Base-by-base conservation (phyloP, 139 green algal species). In the Volvox africanus region DNA sequence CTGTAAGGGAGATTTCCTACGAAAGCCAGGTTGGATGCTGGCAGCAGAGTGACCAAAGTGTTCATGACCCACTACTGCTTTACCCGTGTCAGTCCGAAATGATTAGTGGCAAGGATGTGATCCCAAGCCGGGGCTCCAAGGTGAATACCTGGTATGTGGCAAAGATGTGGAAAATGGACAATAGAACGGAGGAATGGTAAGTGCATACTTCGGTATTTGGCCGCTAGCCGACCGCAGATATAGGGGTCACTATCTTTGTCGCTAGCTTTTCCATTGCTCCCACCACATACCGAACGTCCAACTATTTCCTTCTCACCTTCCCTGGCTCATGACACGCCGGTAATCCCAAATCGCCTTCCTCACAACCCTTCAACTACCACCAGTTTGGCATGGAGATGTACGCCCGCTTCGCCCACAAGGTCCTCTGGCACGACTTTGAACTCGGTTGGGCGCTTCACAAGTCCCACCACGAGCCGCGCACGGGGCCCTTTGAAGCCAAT, bases 401-500 rank as follows among this genome's bases (percentile, higher is more conserved):
- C 89, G 97, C 98, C 14, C 93, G 97, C n/a, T 99, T 93, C 89
- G 97, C 97, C 26, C 98, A 99, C 94, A 97, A 97, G 83, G 93
- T 94, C 22, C 93, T 99, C 85, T 99, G 98, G 98, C 98, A 99
- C 91, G 98, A 99, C 73, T 96, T 95, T 50, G 26, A 94, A 35
- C 83, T 93, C 3, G 97, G 96, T 32, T 99, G 97, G 96, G 88
- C 92, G 26, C 93, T 99, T 82, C 98, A 99, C 94, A 98, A 99
- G 93, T 97, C 91, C 20, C 98, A 99, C 93, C 98, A 99, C 91
- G 93, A 96, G 90, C 97, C 98, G 22, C 93, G 98, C 14, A 93
- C 95, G 20, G 98, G 98, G 0, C 94, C 97, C 1, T 99, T 99
- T 91, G 98, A 99, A 95, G 94, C 93, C 62, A 99, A 99, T 89